A percentile compares a stretch with the other conserved stretches of the same genome.
These are phyloP conservation scores for Phytopythium kandeliae DNA, from an alignment of 352 stramenopile genomes.

Conservation along the genomic window DNA sequence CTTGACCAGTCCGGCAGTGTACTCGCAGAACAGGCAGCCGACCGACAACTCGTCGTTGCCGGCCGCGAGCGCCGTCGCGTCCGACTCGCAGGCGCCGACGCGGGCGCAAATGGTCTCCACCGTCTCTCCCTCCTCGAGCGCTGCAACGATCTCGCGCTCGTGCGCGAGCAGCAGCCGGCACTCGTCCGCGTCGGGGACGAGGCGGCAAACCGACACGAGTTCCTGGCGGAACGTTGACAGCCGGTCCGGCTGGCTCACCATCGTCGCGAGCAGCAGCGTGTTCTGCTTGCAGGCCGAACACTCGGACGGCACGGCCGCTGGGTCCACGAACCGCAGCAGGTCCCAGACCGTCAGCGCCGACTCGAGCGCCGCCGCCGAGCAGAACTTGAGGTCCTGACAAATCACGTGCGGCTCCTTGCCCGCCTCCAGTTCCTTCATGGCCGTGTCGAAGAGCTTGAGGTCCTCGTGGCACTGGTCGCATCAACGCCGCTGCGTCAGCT, in stretches of 20 bases:
- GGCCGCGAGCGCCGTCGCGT: conserved; percentile 6
- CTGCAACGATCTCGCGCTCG: conserved; percentile 40
- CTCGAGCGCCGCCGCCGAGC: conserved; percentile 11
- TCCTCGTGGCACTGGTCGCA: conserved; percentile 47
- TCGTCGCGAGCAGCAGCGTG: conserved; percentile 42
- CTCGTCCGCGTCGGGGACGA: conserved; percentile 51
- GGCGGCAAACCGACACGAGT: conserved; percentile 45
- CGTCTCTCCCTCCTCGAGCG: conserved; percentile 39
- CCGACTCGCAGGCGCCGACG: conserved; percentile 30
- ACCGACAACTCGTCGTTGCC: conserved; percentile 40
- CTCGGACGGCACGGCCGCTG: conserved; percentile 28
- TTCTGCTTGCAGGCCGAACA: conserved; percentile 59
- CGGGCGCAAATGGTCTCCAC: conserved; percentile 46
- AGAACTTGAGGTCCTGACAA: conserved; percentile 51
- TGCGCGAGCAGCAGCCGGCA: conserved; percentile 57
- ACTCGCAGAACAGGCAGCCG: conserved; percentile 75
- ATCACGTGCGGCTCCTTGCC: conserved; percentile 60
- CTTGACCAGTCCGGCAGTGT: conserved; percentile 58
- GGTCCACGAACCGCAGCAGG: conserved; percentile 36
- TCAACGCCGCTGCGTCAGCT: neutral
- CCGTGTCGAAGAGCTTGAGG: conserved; percentile 62
- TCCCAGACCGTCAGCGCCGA: conserved; percentile 20
- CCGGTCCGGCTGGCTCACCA: conserved; percentile 36
- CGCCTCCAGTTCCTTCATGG: conserved; percentile 34
- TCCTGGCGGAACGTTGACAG: conserved; percentile 40